Conservation (phyloP, 257 asterid species). For the Solanum microdontum region DNA sequence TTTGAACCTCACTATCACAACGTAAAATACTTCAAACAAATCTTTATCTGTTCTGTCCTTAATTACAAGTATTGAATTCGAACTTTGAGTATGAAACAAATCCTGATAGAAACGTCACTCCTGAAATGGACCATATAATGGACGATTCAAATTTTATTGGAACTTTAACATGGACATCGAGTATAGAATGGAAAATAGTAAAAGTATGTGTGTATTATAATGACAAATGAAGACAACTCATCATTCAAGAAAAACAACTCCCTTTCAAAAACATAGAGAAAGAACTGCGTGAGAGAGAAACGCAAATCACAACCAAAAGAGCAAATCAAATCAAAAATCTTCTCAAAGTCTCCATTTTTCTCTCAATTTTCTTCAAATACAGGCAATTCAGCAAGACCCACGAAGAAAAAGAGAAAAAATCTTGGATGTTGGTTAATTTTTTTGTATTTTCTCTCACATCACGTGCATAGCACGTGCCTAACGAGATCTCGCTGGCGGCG, state of each 20-base stretch:
- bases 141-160: too few relatives aligned
- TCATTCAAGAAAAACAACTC: neutral
- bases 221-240: neutral
- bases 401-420: neutral
- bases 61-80: too few relatives aligned
- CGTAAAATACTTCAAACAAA: too few relatives aligned
- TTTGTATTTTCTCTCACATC: neutral
- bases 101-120: accelerated
- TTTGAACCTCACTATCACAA: too few relatives aligned
- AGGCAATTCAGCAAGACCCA: neutral
- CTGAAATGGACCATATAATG: accelerated
- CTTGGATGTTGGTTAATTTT: neutral
- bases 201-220: too few relatives aligned
- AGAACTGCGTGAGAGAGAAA: neutral
- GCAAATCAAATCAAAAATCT: neutral
- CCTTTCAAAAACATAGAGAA: neutral
- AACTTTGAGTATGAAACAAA: too few relatives aligned
- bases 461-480: neutral
- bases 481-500: neutral
- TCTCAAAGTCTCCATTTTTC: neutral
- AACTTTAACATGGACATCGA: too few relatives aligned
- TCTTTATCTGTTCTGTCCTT: too few relatives aligned
- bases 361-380: neutral
- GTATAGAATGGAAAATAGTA: too few relatives aligned
- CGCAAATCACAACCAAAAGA: neutral